A percentile compares a stretch with the other conserved stretches of the same genome.
phyloP scores from a whole-genome alignment of 805 yeast genomes.

The Starmerella bombicola region DNA sequence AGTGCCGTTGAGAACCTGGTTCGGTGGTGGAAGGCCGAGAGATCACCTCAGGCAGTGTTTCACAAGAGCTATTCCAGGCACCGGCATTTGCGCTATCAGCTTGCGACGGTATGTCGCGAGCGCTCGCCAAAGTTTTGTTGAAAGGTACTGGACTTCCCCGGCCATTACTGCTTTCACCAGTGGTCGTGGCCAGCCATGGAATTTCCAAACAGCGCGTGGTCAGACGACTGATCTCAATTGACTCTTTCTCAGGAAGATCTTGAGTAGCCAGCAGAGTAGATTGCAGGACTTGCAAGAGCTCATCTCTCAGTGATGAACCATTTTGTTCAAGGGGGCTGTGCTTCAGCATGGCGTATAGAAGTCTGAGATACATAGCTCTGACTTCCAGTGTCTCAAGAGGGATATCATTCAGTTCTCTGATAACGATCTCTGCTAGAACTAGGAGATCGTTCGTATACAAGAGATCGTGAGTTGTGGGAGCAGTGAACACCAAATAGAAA shows the following conservation, averaged over 20 bases:
- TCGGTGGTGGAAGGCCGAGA: too few species aligned
- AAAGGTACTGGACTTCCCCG: background rate
- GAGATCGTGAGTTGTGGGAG: slow-evolving; percentile 48
- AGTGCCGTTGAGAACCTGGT: background rate
- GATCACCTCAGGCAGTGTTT: too few species aligned
- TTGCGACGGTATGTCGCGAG: background rate
- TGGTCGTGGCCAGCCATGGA: slow-evolving; percentile 14
- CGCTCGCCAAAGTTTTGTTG: background rate
- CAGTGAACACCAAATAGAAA: slow-evolving; percentile 59
- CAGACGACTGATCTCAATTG: slow-evolving; percentile 13
- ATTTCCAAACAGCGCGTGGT: slow-evolving; percentile 17
- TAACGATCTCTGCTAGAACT: slow-evolving; percentile 69
- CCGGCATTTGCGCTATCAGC: too few species aligned
- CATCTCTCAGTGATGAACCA: slow-evolving; percentile 42
- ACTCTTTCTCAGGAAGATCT: slow-evolving; percentile 3
- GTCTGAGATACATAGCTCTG: slow-evolving; percentile 61
- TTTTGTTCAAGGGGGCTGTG: slow-evolving; percentile 48
- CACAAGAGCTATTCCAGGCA: too few species aligned
- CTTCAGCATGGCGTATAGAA: slow-evolving; percentile 55
- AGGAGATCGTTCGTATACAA: slow-evolving; percentile 75
- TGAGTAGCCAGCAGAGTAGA: slow-evolving; percentile 9
- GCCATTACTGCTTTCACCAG: background rate
- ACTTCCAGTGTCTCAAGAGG: slow-evolving; percentile 40
- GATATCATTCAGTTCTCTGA: slow-evolving; percentile 64
- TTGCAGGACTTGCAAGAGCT: slow-evolving; percentile 38